A percentile compares a stretch with the other conserved stretches of the same genome.
Evolutionary conservation across 2,329 filamentous ascomycete genomes (phyloP).

Genomic region (Fusarium stilboides): DNA sequence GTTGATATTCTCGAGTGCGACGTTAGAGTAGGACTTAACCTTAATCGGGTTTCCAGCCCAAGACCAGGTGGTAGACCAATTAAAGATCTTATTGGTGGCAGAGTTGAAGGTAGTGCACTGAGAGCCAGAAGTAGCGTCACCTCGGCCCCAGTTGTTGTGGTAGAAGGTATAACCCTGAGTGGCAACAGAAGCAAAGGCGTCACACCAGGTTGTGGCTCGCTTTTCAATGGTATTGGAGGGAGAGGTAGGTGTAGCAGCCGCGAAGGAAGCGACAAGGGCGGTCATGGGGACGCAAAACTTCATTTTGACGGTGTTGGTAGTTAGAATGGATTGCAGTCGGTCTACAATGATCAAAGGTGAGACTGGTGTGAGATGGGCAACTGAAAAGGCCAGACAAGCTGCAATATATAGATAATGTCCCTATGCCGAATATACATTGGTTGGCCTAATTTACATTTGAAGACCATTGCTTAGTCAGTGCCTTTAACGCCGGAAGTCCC

Average conservation of each 20-base stretch:
- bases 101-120: slow-evolving; percentile 61
- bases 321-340: no score
- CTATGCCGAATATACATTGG: no score
- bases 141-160: slow-evolving; percentile 67
- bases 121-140: slow-evolving; percentile 54
- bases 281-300: slow-evolving; percentile 48
- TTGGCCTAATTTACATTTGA: no score
- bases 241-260: slow-evolving; percentile 49
- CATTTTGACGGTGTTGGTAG: slow-evolving; percentile 19
- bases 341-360: no score
- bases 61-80: slow-evolving; percentile 60
- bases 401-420: no score
- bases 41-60: slow-evolving; percentile 57
- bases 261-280: slow-evolving; percentile 49
- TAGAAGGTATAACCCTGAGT: slow-evolving; percentile 64
- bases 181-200: slow-evolving; percentile 55
- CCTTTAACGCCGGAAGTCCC: no score
- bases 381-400: no score
- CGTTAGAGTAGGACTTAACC: slow-evolving; percentile 64
- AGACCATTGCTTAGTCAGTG: no score
- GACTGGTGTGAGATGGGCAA: no score
- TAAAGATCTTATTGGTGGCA: slow-evolving; percentile 52
- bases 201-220: slow-evolving; percentile 56
- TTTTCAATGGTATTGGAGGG: slow-evolving; percentile 51
- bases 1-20: slow-evolving; percentile 55